A percentile compares a stretch with the other conserved stretches of the same genome.
These are phyloP conservation scores for Lithocarpus polystachyus DNA, from an alignment of 306 rosid species.

Conservation along the genomic window DNA sequence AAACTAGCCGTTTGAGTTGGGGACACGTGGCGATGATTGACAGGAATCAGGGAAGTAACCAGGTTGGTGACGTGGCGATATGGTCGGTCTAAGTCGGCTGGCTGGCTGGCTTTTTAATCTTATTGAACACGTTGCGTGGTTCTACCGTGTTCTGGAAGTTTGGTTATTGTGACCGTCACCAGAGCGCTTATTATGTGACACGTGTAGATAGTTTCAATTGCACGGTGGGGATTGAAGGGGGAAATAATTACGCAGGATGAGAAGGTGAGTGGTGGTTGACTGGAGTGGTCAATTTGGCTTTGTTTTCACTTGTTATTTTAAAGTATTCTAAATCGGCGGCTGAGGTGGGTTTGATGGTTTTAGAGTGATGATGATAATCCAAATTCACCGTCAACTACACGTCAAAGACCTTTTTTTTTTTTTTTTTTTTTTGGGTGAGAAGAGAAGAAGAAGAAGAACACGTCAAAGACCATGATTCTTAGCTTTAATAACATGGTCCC, in stretches of 20 bases:
- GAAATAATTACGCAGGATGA: neutral
- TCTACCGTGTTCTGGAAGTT: neutral
- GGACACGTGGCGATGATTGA: slow-evolving; percentile 45
- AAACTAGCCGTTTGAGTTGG: slow-evolving; percentile 67
- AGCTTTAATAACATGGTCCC: too few relatives aligned
- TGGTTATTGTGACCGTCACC: slow-evolving; percentile 4
- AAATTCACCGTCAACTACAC: neutral
- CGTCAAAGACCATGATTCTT: too few relatives aligned
- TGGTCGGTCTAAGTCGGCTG: slow-evolving; percentile 61
- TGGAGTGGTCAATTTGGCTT: neutral
- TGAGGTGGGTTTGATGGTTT: slow-evolving; percentile 20
- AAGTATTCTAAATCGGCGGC: slow-evolving; percentile 34
- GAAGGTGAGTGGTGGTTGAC: neutral
- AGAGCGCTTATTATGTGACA: neutral
- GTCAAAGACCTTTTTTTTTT: too few relatives aligned
- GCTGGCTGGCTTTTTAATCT: slow-evolving; percentile 35
- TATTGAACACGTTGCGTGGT: slow-evolving; percentile 23
- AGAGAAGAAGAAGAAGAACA: too few relatives aligned
- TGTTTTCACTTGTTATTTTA: slow-evolving; percentile 10
- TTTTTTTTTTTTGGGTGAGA: too few relatives aligned
- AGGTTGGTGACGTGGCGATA: slow-evolving; percentile 45
- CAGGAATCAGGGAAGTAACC: slow-evolving; percentile 3
- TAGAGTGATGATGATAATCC: neutral
- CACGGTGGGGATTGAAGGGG: slow-evolving; percentile 11
- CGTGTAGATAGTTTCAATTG: neutral